Evolutionary conservation across 1,284 basidiomycete genomes (phyloP), one percentile per base, ranked within the genome.

Genomic region (Cutaneotrichosporon sp.): DNA sequence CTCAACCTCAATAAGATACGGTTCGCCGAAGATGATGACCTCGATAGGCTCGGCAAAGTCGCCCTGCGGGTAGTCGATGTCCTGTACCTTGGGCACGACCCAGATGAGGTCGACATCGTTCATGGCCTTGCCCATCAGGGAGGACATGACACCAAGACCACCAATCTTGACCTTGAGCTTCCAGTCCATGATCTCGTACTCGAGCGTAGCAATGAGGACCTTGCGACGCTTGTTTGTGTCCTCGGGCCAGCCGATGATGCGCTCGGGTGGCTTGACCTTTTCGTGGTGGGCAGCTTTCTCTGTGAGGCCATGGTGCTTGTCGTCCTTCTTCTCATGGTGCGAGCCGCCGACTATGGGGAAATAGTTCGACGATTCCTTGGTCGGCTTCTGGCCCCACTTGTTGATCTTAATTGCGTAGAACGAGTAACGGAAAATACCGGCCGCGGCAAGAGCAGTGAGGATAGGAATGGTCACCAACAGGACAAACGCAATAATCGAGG

Each of bases 101-200:
- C 90, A 94, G 60, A 93, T 79, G 46, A 94, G 78, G 70, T 94
- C 90, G 51, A 93, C 90, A 68, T 94, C 90, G 46, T 86, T 88
- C 90, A 94, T 94, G 5, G 90, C 89, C 74, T 93, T 93, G 62
- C 90, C 90, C 90, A 94, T 94, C 42, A 94, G 79, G 74, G 85
- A 86, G 5, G 90, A 92, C 90, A 94, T 93, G 78, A 93, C 90
- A 81, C 90, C 90, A 25, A 94, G 80, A 77, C 90, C 90, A 77
- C 90, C 90, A 62, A 93, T 93, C 80, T 93, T 93, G 79, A 94
- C 90, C 76, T 93, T 93, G 57, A 92, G 75, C 76, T 92, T 92
- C 90, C 90, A 94, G 70, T 93, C 90, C 64, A 92, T 84, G 67
- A 94, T 88, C 73, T 94, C 90, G 74, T 94, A 94, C 75, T 94